A percentile compares a stretch with the other conserved stretches of the same genome.
Evolutionary conservation across 352 stramenopile species (phyloP).

Genomic region (Blastocystis sp.): DNA sequence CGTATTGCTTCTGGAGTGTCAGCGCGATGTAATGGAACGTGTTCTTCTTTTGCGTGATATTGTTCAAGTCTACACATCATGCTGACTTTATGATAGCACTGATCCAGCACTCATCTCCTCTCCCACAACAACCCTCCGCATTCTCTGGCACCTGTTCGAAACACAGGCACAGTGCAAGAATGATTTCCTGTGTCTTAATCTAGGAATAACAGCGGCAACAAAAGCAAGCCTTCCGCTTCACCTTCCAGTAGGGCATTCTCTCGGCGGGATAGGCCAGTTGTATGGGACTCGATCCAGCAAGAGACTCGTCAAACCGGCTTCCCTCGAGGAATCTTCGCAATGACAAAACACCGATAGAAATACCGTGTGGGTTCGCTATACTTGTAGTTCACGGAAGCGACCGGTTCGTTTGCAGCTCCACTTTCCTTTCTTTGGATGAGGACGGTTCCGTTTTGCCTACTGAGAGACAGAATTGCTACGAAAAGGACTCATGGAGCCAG

Average conservation of each 20-base stretch:
- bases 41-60: slow-evolving; percentile 49
- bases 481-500: neutral
- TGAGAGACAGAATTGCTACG: neutral
- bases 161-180: slow-evolving; percentile 36
- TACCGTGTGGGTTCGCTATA: neutral
- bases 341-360: neutral
- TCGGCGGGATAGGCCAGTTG: neutral
- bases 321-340: slow-evolving; percentile 32
- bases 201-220: neutral
- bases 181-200: slow-evolving; percentile 56
- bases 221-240: slow-evolving; percentile 16
- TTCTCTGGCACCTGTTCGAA: slow-evolving; percentile 46
- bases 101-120: slow-evolving; percentile 59
- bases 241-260: slow-evolving; percentile 18
- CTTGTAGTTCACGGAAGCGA: neutral
- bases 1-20: slow-evolving; percentile 37
- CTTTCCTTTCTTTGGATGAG: neutral
- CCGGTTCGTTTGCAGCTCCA: neutral
- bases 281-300: slow-evolving; percentile 30
- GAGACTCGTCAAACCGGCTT: slow-evolving; percentile 53
- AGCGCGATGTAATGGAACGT: slow-evolving; percentile 15
- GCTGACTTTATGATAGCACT: neutral
- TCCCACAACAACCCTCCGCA: neutral
- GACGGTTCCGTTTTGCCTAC: neutral
- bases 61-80: slow-evolving; percentile 17